Base-by-base conservation (phyloP, 2,329 filamentous ascomycete genomes). In the Juglanconis sp. region DNA sequence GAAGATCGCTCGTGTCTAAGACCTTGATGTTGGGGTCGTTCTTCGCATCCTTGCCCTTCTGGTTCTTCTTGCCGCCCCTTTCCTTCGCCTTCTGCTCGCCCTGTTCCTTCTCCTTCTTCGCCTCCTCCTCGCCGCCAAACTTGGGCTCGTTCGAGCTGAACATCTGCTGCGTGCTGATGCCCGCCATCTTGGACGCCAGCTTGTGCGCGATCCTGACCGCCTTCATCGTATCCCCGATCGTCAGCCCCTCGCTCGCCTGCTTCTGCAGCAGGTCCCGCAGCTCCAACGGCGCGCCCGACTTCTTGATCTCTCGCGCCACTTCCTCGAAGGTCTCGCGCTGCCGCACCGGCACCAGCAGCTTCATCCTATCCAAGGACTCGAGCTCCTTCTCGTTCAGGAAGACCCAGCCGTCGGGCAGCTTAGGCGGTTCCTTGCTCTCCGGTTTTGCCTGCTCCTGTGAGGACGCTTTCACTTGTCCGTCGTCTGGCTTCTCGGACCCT, bases 261-360 rank as follows among this genome's bases (percentile, higher is more conserved):
- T 83, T 81, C 42, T 73, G 69, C 47, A 85, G 72, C 61, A 86
- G 68, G 44, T 88, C 81, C 57, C 83, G 81, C 17, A 92, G 75
- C 69, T 92, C 90, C 30, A 76, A 68, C 1, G 91, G 90, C 15
- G 92, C 84, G 9, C 92, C 92, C 47, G 87, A 80, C 62, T 81
- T 79, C 74, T 87, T 85, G 63, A 94, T 81, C 34, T 81, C 77
- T 63, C 82, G 76, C n/a, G 90, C 74, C 8, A 87, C 79, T 52
- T 83, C 79, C 61, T 86, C 80, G 61, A 92, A 73, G 30, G 81
- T 76, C 54, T 84, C 74, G 44, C 79, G 79, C 73, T 91, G 86
- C n/a, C 80, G 79, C 57, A 81, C 77, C 7, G 89, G 88, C 59
- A 91, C 79, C 62, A 81, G 77, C 65, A 84, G 83, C 61, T 89